These are phyloP conservation scores for Trametes gibbosa DNA, from an alignment of 768 basidiomycete genomes.

Conservation along the genomic window DNA sequence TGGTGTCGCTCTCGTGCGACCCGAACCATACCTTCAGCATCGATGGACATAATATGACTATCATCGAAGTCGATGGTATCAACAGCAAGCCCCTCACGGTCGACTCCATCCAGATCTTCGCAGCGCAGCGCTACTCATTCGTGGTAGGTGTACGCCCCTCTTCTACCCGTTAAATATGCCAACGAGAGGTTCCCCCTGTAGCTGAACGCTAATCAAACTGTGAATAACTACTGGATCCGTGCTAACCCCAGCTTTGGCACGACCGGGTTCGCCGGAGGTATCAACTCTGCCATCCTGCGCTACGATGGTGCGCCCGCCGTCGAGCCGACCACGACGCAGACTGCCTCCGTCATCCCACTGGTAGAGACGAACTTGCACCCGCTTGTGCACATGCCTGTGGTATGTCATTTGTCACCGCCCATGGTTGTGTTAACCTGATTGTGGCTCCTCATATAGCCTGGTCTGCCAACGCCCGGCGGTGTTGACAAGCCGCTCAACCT, in stretches of 20 bases:
- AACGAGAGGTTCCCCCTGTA: background rate
- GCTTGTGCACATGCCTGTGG: constrained; percentile 9
- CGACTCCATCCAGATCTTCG: constrained; percentile 43
- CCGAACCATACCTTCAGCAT: constrained; percentile 42
- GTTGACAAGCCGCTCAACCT: constrained; percentile 19
- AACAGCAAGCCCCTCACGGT: constrained; percentile 39
- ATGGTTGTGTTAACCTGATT: background rate
- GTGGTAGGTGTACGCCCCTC: constrained; percentile 21
- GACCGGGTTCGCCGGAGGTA: constrained; percentile 32
- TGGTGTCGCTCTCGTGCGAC: constrained; percentile 45
- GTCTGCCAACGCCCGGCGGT: constrained; percentile 16
- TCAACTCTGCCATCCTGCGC: constrained; percentile 45
- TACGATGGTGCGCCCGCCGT: constrained; percentile 36
- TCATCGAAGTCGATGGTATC: constrained; percentile 47
- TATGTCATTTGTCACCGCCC: background rate
- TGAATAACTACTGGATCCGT: constrained; percentile 24
- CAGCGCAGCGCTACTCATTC: constrained; percentile 54
- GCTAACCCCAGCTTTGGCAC: constrained; percentile 15
- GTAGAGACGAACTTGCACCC: constrained; percentile 19
- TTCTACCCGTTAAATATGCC: background rate
- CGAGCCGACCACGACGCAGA: constrained; percentile 32
- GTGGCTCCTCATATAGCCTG: constrained; percentile 10
- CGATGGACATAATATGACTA: constrained; percentile 41
- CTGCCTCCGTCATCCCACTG: constrained; percentile 7
- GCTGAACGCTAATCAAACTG: constrained; percentile 22